Conservation (phyloP, 192 early-diverging fungal species). For the Backusella luteola region DNA sequence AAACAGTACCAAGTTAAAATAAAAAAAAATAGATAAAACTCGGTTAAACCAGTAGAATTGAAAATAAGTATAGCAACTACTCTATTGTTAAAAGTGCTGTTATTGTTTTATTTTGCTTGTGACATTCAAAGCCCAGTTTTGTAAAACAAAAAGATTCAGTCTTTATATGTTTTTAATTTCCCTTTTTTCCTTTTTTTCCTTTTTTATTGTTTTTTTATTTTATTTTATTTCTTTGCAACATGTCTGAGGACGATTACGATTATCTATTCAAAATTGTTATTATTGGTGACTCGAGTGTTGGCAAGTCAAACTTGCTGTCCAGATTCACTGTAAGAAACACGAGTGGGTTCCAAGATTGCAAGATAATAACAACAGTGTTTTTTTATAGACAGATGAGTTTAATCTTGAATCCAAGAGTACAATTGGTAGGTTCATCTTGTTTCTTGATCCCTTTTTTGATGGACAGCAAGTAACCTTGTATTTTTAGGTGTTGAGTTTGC, state of each 20-base stretch:
- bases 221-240: background rate
- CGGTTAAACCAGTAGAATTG: background rate
- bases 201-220: background rate
- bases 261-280: conserved; percentile 70
- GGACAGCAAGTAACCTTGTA: background rate
- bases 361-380: background rate
- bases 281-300: conserved; percentile 79
- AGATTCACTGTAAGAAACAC: conserved; percentile 62
- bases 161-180: background rate
- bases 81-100: background rate
- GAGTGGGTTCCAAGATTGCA: background rate
- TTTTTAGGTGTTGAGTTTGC: conserved; percentile 43
- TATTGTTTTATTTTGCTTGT: background rate
- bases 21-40: too few species aligned
- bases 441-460: background rate
- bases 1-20: too few species aligned
- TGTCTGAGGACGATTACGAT: conserved; percentile 65
- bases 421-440: conserved; percentile 60
- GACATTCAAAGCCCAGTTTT: background rate
- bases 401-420: conserved; percentile 97
- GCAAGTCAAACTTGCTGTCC: conserved; percentile 78
- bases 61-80: background rate
- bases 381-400: conserved; percentile 76
- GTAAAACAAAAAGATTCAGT: background rate
- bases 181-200: conserved; percentile 22